A percentile compares a stretch with the other conserved stretches of the same genome.
Evolutionary conservation across 176 grass and related monocot genomes (phyloP).

Genomic region (Oryza nivara): DNA sequence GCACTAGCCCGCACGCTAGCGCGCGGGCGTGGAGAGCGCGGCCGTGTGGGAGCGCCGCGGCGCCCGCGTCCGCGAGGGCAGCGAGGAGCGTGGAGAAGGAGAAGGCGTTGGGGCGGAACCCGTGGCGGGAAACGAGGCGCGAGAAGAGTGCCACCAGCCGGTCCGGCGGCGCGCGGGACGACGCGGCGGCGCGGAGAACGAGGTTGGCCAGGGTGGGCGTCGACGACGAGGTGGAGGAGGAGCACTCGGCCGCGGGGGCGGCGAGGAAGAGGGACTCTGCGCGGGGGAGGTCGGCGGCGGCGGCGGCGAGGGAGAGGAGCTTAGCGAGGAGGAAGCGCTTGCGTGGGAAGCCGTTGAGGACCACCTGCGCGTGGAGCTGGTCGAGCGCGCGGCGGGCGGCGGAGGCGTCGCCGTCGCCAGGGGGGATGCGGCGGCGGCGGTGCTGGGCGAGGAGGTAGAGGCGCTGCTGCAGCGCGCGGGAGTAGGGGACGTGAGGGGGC

Average conservation of each 20-base stretch:
- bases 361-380: conserved; percentile 67
- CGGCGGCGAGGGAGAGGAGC: conserved; percentile 56
- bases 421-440: conserved; percentile 17
- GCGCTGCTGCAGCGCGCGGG: conserved; percentile 69
- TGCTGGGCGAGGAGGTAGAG: conserved; percentile 65
- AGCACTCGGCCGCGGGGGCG: background rate
- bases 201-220: conserved; percentile 65
- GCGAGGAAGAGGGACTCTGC: conserved; percentile 57
- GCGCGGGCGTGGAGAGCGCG: conserved; percentile 48
- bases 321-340: conserved; percentile 75
- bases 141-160: conserved; percentile 46
- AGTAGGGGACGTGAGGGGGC: conserved; percentile 46
- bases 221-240: background rate
- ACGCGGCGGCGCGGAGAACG: conserved; percentile 53
- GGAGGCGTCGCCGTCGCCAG: background rate
- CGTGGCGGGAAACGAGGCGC: conserved; percentile 29
- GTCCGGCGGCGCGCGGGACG: conserved; percentile 14
- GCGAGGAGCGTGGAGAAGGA: conserved; percentile 63
- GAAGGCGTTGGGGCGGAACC: conserved; percentile 61
- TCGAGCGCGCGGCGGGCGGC: conserved; percentile 41
- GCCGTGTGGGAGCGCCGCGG: conserved; percentile 24
- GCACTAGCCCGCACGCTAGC: conserved; percentile 37
- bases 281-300: conserved; percentile 47
- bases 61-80: conserved; percentile 39
- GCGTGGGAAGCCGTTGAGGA: conserved; percentile 66